Percentiles rank a stretch among this genome's conserved stretches.
These are phyloP conservation scores for Spathaspora passalidarum DNA, from an alignment of 805 yeast species.

Conservation along the genomic window DNA sequence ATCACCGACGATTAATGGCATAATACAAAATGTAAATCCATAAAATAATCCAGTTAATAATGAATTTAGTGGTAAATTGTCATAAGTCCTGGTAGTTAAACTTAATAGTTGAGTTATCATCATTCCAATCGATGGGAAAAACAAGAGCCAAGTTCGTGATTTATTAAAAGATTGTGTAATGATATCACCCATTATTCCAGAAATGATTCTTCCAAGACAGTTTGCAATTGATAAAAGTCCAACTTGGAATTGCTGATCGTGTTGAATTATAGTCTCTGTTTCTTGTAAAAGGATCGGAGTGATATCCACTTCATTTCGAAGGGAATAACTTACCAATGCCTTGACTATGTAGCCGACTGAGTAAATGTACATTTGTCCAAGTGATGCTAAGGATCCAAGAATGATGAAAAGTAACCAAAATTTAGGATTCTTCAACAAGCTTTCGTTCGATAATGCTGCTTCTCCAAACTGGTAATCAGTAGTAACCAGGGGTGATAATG, in stretches of 20 bases:
- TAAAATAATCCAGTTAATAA: constrained; percentile 65
- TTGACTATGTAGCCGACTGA: constrained; percentile 44
- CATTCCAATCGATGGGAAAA: constrained; percentile 49
- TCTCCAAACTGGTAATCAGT: constrained; percentile 2
- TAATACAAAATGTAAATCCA: constrained; percentile 68
- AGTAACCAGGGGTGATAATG: constrained; percentile 1
- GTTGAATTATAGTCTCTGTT: constrained; percentile 35
- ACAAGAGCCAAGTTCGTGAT: constrained; percentile 53
- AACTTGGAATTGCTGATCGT: constrained; percentile 68
- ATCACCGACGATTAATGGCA: constrained; percentile 77
- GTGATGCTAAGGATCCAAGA: constrained; percentile 38
- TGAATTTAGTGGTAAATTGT: constrained; percentile 48
- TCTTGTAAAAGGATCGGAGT: constrained; percentile 4
- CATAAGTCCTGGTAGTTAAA: constrained; percentile 26
- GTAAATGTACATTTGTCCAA: constrained; percentile 48
- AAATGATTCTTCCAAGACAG: constrained; percentile 59
- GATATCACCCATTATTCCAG: constrained; percentile 67
- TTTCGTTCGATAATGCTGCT: constrained; percentile 13
- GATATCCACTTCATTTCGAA: neutral
- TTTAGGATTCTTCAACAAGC: constrained; percentile 18
- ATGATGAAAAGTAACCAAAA: constrained; percentile 39
- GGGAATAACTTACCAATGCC: constrained; percentile 13
- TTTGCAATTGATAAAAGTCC: constrained; percentile 67
- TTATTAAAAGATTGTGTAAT: constrained; percentile 43
- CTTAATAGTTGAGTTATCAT: constrained; percentile 52